Conservation (phyloP, 2,329 filamentous ascomycete species). For the Xylariaceae sp. region DNA sequence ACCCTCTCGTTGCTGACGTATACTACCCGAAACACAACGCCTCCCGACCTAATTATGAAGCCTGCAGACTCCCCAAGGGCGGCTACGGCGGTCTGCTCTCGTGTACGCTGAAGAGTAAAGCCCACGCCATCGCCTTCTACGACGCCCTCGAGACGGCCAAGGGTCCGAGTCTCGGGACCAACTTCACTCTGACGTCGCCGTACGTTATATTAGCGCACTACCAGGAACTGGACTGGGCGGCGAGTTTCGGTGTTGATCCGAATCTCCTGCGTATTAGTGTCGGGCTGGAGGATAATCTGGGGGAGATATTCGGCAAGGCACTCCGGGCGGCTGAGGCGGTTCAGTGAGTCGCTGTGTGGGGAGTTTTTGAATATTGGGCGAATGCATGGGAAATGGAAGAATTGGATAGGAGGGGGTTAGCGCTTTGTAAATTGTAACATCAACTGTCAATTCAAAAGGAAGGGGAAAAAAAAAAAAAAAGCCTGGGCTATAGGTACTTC, state of each 20-base stretch:
- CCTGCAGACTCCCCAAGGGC: constrained; percentile 63
- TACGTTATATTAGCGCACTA: constrained; percentile 93
- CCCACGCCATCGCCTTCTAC: constrained; percentile 74
- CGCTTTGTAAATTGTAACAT: background rate
- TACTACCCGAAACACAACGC: constrained; percentile 81
- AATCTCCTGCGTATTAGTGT: constrained; percentile 82
- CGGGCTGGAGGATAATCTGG: constrained; percentile 72
- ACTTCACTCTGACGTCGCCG: constrained; percentile 88
- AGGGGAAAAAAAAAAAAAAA: background rate
- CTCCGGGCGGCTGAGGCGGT: constrained; percentile 51
- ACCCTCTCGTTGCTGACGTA: constrained; percentile 63
- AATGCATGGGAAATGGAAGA: background rate
- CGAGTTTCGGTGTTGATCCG: constrained; percentile 71
- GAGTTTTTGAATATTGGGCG: background rate
- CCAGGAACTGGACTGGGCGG: constrained; percentile 84
- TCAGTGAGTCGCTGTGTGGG: background rate
- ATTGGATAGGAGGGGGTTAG: background rate
- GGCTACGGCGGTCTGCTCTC: constrained; percentile 90
- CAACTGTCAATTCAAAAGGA: background rate
- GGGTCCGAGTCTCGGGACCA: constrained; percentile 90
- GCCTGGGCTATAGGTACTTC: background rate
- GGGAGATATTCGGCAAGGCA: constrained; percentile 60
- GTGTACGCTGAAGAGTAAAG: constrained; percentile 65
- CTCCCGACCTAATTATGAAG: constrained; percentile 69
- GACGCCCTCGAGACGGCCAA: constrained; percentile 84